Conservation (phyloP, 257 asterid species). For the Gardenia jasminoides region DNA sequence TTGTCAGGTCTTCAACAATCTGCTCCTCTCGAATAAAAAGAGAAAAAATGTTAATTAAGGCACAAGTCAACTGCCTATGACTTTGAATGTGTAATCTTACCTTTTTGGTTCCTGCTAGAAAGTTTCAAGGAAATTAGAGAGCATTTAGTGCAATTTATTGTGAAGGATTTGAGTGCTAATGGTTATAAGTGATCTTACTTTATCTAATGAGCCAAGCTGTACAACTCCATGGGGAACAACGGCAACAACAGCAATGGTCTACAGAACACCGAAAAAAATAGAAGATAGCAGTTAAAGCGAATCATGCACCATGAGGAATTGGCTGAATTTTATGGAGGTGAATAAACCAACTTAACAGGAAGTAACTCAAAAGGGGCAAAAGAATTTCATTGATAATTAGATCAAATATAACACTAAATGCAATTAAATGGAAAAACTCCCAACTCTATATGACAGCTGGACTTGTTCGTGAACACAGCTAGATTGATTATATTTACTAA, state of each 20-base stretch:
- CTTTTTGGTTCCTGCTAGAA: not conserved
- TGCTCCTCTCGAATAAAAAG: slow-evolving; percentile 34
- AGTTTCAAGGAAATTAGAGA: not conserved
- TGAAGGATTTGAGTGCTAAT: not conserved
- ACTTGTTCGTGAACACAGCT: not conserved
- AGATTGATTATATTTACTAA: not conserved
- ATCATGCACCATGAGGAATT: slow-evolving; percentile 1
- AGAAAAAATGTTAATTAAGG: slow-evolving; percentile 1
- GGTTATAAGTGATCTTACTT: slow-evolving; percentile 41
- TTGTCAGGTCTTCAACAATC: slow-evolving; percentile 76
- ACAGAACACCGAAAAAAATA: slow-evolving; percentile 26
- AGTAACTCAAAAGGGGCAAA: not conserved
- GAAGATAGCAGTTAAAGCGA: not conserved
- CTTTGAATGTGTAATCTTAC: not conserved
- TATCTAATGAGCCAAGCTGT: slow-evolving; percentile 77
- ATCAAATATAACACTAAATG: not conserved
- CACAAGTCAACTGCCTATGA: not conserved
- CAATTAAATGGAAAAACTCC: not conserved
- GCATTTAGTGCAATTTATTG: not conserved
- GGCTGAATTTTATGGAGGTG: not conserved
- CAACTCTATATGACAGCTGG: not conserved
- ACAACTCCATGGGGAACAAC: slow-evolving; percentile 82
- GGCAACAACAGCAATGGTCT: slow-evolving; percentile 87
- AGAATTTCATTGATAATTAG: not conserved
- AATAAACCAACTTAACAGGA: slow-evolving; percentile 10